phyloP scores from a whole-genome alignment of 1,284 basidiomycete genomes.

The Paramarasmius palmivorus region DNA sequence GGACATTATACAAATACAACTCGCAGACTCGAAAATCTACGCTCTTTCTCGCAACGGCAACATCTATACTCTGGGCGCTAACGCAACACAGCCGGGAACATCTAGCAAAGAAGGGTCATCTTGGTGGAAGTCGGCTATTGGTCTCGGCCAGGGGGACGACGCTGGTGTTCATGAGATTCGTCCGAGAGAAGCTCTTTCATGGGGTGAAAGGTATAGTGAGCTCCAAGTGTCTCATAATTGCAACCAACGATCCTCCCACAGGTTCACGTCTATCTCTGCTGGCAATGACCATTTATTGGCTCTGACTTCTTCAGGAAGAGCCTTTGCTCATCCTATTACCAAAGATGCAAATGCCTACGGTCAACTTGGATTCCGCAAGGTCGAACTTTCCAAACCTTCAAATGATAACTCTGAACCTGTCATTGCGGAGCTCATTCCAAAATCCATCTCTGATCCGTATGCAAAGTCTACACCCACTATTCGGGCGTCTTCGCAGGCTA shows the following conservation, averaged over 20 bases:
- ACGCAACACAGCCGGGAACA: constrained; percentile 41
- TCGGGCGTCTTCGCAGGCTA: constrained; percentile 32
- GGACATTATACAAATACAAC: constrained; percentile 68
- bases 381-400: constrained; percentile 49
- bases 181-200: constrained; percentile 44
- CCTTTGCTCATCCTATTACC: constrained; percentile 80
- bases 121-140: constrained; percentile 58
- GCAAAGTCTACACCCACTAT: constrained; percentile 39
- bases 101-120: constrained; percentile 43
- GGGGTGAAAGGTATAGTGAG: constrained; percentile 54
- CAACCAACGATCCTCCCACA: constrained; percentile 26
- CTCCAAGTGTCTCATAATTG: not conserved
- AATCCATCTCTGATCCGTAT: constrained; percentile 53
- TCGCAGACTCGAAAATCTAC: constrained; percentile 62
- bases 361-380: constrained; percentile 79
- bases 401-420: constrained; percentile 27
- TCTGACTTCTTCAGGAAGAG: constrained; percentile 79
- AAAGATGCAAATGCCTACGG: constrained; percentile 82
- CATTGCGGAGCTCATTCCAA: constrained; percentile 62
- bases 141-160: constrained; percentile 55
- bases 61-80: constrained; percentile 70
- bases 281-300: constrained; percentile 86
- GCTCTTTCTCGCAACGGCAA: constrained; percentile 75
- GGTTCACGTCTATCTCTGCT: constrained; percentile 72
- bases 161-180: constrained; percentile 52